phyloP scores from a whole-genome alignment of 768 basidiomycete species.

The Naganishia onofrii region DNA sequence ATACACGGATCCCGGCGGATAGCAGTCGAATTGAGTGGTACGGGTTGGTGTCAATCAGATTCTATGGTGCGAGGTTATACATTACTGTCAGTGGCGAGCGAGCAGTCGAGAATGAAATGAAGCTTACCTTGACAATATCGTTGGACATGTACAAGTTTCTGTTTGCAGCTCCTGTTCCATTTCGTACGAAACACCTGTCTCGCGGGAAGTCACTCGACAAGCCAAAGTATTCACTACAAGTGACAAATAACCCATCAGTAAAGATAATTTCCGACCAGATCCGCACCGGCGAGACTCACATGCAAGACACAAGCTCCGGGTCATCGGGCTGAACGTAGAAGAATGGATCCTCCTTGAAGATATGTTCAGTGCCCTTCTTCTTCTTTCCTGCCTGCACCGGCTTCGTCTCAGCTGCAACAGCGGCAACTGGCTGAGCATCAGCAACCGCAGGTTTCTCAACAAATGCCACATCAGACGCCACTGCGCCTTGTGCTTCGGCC shows the following conservation, averaged over 20 bases:
- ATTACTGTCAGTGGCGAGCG: not conserved
- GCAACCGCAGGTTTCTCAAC: constrained; percentile 57
- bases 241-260: not conserved
- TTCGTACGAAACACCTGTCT: constrained; percentile 78
- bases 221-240: constrained; percentile 66
- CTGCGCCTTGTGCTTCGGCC: constrained; percentile 25
- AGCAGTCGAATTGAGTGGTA: constrained; percentile 80
- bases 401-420: constrained; percentile 33
- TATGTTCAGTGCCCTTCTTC: constrained; percentile 46
- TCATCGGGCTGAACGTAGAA: constrained; percentile 73
- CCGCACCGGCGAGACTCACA: constrained; percentile 58
- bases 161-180: constrained; percentile 58
- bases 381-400: constrained; percentile 29
- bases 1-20: constrained; percentile 88
- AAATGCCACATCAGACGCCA: constrained; percentile 23
- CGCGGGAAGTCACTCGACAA: constrained; percentile 70
- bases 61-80: constrained; percentile 35
- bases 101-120: not conserved
- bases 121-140: constrained; percentile 65
- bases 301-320: constrained; percentile 66
- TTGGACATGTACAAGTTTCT: constrained; percentile 87
- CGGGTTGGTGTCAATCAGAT: constrained; percentile 75
- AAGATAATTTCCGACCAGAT: not conserved
- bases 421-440: constrained; percentile 56
- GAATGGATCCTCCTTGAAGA: constrained; percentile 87